A percentile compares a stretch with the other conserved stretches of the same genome.
These are phyloP conservation scores for Phytopythium vexans DNA, from an alignment of 352 stramenopile genomes.

Conservation along the genomic window DNA sequence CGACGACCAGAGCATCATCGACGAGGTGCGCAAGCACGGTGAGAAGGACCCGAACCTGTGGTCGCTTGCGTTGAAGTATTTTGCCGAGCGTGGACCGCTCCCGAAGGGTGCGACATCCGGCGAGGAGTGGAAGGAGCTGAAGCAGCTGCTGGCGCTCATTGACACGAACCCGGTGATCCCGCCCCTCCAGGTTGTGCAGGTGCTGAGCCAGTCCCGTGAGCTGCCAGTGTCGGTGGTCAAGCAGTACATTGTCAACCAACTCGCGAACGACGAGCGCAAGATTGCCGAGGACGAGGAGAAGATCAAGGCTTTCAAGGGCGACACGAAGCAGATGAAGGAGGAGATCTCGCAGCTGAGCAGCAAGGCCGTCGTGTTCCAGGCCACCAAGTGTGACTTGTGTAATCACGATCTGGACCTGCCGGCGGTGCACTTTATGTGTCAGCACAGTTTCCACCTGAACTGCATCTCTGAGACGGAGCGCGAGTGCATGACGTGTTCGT, in stretches of 20 bases:
- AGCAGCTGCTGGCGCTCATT: conserved; percentile 74
- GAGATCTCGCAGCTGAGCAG: conserved; percentile 80
- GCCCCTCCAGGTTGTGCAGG: conserved; percentile 81
- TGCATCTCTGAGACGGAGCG: conserved; percentile 88
- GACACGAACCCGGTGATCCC: conserved; percentile 80
- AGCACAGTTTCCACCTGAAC: conserved; percentile 89
- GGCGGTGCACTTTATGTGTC: conserved; percentile 91
- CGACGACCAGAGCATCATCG: conserved; percentile 86
- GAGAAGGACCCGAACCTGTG: conserved; percentile 89
- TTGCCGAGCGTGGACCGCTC: conserved; percentile 76
- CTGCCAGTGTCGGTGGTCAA: conserved; percentile 80
- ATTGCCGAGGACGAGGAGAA: conserved; percentile 86
- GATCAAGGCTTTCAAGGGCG: conserved; percentile 82
- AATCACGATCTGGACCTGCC: conserved; percentile 88
- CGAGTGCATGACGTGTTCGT: conserved; percentile 87
- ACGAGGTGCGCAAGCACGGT: conserved; percentile 87
- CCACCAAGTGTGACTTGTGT: conserved; percentile 88
- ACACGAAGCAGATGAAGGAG: conserved; percentile 90
- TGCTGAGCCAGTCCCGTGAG: conserved; percentile 79
- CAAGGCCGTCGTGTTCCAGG: conserved; percentile 88
- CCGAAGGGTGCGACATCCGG: conserved; percentile 56
- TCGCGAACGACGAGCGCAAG: conserved; percentile 73
- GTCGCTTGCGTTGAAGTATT: conserved; percentile 89
- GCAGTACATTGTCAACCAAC: conserved; percentile 84
- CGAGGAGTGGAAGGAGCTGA: conserved; percentile 78